Evolutionary conservation across 2,329 filamentous ascomycete genomes (phyloP).

Genomic region (Bipolaris victoriae): DNA sequence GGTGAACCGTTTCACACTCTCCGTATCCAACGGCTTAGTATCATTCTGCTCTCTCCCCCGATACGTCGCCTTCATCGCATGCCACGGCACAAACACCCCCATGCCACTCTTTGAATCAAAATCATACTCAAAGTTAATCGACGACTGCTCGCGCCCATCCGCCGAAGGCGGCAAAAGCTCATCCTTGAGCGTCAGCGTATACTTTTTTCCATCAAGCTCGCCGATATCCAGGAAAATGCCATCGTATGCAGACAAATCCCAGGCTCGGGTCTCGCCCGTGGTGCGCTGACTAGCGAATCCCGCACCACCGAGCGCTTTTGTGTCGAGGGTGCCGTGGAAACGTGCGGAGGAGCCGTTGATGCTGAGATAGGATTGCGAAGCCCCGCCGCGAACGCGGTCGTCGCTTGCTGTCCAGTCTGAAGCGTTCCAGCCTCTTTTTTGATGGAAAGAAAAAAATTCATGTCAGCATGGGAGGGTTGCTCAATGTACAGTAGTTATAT

Average conservation of each 20-base stretch:
- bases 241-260: slow-evolving; percentile 69
- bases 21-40: slow-evolving; percentile 64
- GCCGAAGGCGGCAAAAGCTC: slow-evolving; percentile 62
- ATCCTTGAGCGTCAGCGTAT: slow-evolving; percentile 79
- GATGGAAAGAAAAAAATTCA: too few species aligned
- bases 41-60: slow-evolving; percentile 70
- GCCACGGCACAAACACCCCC: slow-evolving; percentile 66
- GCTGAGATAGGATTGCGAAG: slow-evolving; percentile 63
- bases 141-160: slow-evolving; percentile 73
- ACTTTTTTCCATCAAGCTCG: slow-evolving; percentile 67
- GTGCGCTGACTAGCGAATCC: slow-evolving; percentile 83
- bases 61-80: slow-evolving; percentile 72
- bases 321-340: slow-evolving; percentile 75
- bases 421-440: slow-evolving; percentile 63
- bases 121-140: slow-evolving; percentile 71
- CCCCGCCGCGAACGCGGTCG: slow-evolving; percentile 78
- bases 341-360: slow-evolving; percentile 49
- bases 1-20: slow-evolving; percentile 68
- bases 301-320: slow-evolving; percentile 75
- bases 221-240: slow-evolving; percentile 64
- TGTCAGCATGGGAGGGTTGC: background rate
- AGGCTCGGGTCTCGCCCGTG: slow-evolving; percentile 59
- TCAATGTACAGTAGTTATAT: background rate
- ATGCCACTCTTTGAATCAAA: slow-evolving; percentile 26
- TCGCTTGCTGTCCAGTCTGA: slow-evolving; percentile 72